Evolutionary conservation across 108 stramenopile genomes (phyloP).

Genomic region (Aurantiochytrium sp.): DNA sequence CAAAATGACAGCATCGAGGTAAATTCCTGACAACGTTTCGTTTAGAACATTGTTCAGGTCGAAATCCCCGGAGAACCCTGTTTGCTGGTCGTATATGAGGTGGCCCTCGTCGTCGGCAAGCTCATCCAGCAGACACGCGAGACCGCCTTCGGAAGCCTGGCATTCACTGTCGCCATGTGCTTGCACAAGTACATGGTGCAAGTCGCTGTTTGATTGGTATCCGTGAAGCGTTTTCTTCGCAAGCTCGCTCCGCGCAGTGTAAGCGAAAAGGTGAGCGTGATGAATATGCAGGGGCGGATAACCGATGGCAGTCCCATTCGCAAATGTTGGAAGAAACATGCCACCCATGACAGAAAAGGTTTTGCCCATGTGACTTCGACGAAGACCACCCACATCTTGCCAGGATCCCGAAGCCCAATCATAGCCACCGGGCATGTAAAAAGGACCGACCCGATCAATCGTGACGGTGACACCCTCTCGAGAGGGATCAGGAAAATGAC

Average conservation of each 20-base stretch:
- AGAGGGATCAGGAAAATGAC: neutral
- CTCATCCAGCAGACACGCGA: neutral
- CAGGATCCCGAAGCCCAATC: neutral
- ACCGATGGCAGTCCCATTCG: neutral
- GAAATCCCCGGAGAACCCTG: neutral
- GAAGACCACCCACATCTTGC: neutral
- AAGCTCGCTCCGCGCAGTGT: neutral
- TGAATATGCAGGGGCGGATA: constrained; percentile 9
- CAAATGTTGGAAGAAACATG: neutral
- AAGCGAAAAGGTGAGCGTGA: neutral
- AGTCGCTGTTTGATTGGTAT: neutral
- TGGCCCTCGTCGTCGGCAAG: neutral
- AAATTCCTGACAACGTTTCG: neutral
- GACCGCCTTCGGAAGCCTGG: neutral
- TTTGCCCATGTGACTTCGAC: neutral
- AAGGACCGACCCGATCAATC: neutral
- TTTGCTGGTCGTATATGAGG: neutral
- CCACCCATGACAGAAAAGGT: neutral
- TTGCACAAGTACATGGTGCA: neutral
- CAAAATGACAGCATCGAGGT: neutral
- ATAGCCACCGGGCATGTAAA: neutral
- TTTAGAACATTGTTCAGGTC: neutral
- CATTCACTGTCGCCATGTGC: constrained; percentile 2
- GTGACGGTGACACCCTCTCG: neutral
- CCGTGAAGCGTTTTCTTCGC: neutral